Evolutionary conservation across 2,329 filamentous ascomycete genomes (phyloP), one percentile per base, ranked within the genome.

Genomic region (Meredithiella fracta): DNA sequence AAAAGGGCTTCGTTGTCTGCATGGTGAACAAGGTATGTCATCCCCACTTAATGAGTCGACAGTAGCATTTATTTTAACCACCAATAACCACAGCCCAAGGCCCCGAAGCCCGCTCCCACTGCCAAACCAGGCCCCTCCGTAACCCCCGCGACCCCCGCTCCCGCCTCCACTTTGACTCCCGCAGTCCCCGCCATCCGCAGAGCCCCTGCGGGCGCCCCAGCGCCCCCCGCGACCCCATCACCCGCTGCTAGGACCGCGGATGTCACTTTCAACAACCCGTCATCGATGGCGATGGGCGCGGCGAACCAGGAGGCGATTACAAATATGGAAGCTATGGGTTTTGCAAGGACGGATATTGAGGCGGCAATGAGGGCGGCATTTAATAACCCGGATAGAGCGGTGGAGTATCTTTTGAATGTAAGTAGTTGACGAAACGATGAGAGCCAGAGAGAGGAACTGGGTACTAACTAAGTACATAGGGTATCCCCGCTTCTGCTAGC

Each of bases 1-100:
- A 97, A 78, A 98, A 97, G 77, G 92, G 92, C 38, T 98, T 97
- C 69, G 89, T 98, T 65, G 92, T 98, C 59, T 98, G 92, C 74
- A 95, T 98, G 82, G 83, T 94, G 64, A 88, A 87, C 67, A 97
- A 97, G 86, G 90, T 94, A 44, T 44, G 40, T 44, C 40, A 44
- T 37, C 37, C 17, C 29, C 15, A 53, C 34, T 40, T n/a, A n/a
- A n/a, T n/a, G n/a, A n/a, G n/a, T n/a, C n/a, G n/a, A n/a, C n/a
- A n/a, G n/a, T n/a, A n/a, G n/a, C n/a, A n/a, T n/a, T 26, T 23
- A 5, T 26, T n/a, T 22, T 23, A 20, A 15, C 17, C 23, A n/a
- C 17, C 6, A 38, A 5, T 38, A 3, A 11, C 37, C 37, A 11
- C 57, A 73, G 70, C 70, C 70, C 59, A 72, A 71, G 64, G 64